These are phyloP conservation scores for Xylariales sp. DNA, from an alignment of 2,329 filamentous ascomycete species.

Conservation along the genomic window DNA sequence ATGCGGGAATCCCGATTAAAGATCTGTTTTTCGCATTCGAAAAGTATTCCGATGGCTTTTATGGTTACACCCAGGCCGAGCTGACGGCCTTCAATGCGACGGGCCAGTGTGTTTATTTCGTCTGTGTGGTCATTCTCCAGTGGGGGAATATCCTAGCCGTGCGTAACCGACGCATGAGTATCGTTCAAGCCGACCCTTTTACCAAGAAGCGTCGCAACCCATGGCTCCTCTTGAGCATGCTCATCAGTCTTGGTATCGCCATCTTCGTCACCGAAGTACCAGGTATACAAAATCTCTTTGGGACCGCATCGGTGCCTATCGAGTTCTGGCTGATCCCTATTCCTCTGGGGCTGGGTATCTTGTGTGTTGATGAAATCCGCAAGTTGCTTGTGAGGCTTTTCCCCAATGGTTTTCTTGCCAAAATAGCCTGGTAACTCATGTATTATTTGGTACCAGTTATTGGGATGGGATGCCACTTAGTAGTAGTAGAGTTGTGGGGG, in stretches of 20 bases:
- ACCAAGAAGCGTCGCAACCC: slow-evolving; percentile 42
- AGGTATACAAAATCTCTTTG: slow-evolving; percentile 42
- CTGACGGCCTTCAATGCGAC: slow-evolving; percentile 43
- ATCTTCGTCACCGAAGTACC: slow-evolving; percentile 50
- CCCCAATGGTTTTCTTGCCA: slow-evolving; percentile 39
- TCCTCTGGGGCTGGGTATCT: slow-evolving; percentile 43
- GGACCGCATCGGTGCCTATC: slow-evolving; percentile 43
- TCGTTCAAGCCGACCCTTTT: slow-evolving; percentile 47
- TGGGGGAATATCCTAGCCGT: slow-evolving; percentile 49
- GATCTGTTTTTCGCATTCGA: slow-evolving; percentile 48
- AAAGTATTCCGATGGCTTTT: slow-evolving; percentile 41
- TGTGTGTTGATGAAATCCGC: slow-evolving; percentile 47
- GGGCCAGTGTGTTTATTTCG: slow-evolving; percentile 50
- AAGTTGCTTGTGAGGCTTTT: slow-evolving; percentile 43
- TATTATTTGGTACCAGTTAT: too few species aligned
- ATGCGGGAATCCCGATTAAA: slow-evolving; percentile 41
- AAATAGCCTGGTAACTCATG: slow-evolving; percentile 46
- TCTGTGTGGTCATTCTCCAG: slow-evolving; percentile 48
- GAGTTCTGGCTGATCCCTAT: slow-evolving; percentile 50
- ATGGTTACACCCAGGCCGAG: slow-evolving; percentile 40
- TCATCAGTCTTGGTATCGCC: slow-evolving; percentile 44
- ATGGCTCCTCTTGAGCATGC: slow-evolving; percentile 41
- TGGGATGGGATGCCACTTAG: too few species aligned
- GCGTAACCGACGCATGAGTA: slow-evolving; percentile 46
- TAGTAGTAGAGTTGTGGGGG: too few species aligned